Evolutionary conservation across 768 basidiomycete genomes (phyloP).

Genomic region (Gloeophyllum trabeum): DNA sequence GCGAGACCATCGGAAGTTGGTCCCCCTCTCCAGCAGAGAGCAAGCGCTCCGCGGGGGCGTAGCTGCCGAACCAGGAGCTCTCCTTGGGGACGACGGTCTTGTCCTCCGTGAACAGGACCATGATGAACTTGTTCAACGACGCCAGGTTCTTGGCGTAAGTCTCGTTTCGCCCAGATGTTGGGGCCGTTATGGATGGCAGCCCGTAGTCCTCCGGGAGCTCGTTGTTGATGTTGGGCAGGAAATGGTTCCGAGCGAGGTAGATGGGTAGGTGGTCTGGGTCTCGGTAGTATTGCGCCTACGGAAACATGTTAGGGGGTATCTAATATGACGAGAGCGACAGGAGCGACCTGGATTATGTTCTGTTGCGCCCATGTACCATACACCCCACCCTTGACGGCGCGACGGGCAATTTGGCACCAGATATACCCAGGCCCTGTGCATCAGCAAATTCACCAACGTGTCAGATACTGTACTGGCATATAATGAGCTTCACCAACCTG

Average conservation of each 20-base stretch:
- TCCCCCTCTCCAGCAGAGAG: not conserved
- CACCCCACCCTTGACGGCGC: conserved; percentile 48
- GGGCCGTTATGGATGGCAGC: not conserved
- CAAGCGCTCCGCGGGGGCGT: conserved; percentile 23
- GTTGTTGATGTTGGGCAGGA: conserved; percentile 73
- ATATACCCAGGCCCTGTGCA: not conserved
- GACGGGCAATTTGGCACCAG: conserved; percentile 51
- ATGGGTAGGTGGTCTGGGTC: conserved; percentile 48
- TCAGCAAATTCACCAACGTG: too few species aligned
- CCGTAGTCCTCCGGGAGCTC: conserved; percentile 27
- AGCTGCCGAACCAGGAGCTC: conserved; percentile 79
- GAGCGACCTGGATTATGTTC: conserved; percentile 58
- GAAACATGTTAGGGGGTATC: not conserved
- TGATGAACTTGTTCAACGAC: conserved; percentile 54
- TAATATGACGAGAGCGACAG: not conserved
- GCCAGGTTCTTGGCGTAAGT: conserved; percentile 53
- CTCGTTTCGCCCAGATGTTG: conserved; percentile 31
- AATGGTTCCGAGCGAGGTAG: conserved; percentile 52
- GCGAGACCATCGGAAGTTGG: too few species aligned
- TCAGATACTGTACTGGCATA: too few species aligned
- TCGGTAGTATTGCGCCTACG: conserved; percentile 78
- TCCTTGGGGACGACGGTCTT: conserved; percentile 77
- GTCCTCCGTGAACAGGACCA: conserved; percentile 65
- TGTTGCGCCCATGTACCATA: conserved; percentile 70
- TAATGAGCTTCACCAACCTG: conserved; percentile 60